These are phyloP conservation scores for Kodamaea kaohsiungensis DNA, from an alignment of 805 yeast species.

Conservation along the genomic window DNA sequence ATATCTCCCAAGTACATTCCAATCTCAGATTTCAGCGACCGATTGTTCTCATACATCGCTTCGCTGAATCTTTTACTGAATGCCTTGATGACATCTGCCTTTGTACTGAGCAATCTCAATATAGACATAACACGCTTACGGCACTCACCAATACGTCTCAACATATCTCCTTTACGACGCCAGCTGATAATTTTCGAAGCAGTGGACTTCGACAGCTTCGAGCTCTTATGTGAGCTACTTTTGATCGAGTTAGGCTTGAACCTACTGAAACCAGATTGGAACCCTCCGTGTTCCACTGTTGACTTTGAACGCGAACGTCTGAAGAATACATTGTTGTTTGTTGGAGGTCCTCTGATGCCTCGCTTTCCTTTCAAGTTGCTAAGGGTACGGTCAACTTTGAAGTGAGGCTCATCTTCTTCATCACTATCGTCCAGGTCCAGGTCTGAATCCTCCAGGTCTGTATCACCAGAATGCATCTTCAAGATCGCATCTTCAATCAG, in stretches of 20 bases:
- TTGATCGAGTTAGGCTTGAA: slow-evolving; percentile 5
- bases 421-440: slow-evolving; percentile 24
- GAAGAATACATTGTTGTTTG: slow-evolving; percentile 26
- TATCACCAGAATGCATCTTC: slow-evolving; percentile 74
- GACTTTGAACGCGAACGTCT: slow-evolving; percentile 39
- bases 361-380: background rate
- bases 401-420: slow-evolving; percentile 4
- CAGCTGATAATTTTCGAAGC: slow-evolving; percentile 59
- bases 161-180: slow-evolving; percentile 93
- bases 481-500: slow-evolving; percentile 91
- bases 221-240: slow-evolving; percentile 7
- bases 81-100: slow-evolving; percentile 97
- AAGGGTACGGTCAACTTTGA: background rate
- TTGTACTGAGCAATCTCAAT: slow-evolving; percentile 78
- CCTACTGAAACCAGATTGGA: slow-evolving; percentile 2
- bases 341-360: background rate
- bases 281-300: slow-evolving; percentile 31
- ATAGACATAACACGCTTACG: slow-evolving; percentile 93
- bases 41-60: slow-evolving; percentile 25
- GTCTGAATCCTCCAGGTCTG: slow-evolving; percentile 40
- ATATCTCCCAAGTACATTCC: slow-evolving; percentile 96
- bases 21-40: slow-evolving; percentile 53
- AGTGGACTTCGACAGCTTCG: slow-evolving; percentile 36
- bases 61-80: slow-evolving; percentile 90
- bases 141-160: slow-evolving; percentile 92